Conservation (phyloP, 2,329 filamentous ascomycete species). For the Fusarium brevicatenulatum region DNA sequence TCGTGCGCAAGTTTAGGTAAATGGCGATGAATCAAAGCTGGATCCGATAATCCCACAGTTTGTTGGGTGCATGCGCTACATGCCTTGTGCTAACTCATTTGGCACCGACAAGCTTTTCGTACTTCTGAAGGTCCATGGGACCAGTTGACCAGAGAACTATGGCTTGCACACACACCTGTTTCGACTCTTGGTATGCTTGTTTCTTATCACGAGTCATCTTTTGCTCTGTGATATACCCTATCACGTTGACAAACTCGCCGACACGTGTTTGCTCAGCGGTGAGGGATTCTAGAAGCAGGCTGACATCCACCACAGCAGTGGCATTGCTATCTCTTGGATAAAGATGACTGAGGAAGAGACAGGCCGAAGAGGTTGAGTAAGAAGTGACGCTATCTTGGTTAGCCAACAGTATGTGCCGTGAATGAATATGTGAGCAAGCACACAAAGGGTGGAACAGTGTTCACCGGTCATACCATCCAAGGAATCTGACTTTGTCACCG, state of each 20-base stretch:
- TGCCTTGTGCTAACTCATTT: background rate
- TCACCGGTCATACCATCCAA: conserved; percentile 79
- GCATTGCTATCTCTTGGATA: conserved; percentile 61
- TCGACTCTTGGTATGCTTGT: conserved; percentile 16
- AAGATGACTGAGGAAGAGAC: conserved; percentile 74
- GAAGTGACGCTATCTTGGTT: conserved; percentile 57
- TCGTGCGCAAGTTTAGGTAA: conserved; percentile 1
- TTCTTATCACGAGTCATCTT: conserved; percentile 14
- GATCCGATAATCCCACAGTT: conserved; percentile 4
- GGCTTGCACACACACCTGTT: conserved; percentile 70
- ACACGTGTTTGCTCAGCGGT: conserved; percentile 71
- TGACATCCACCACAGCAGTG: conserved; percentile 73
- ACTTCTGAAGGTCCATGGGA: conserved; percentile 74
- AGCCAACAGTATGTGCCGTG: conserved; percentile 42
- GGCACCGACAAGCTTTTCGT: conserved; percentile 67
- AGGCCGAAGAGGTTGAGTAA: conserved; percentile 65
- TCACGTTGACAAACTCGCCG: conserved; percentile 89
- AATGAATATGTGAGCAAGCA: conserved; percentile 15
- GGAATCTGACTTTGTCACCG: conserved; percentile 86
- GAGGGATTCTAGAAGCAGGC: conserved; percentile 74
- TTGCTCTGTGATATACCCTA: conserved; percentile 75
- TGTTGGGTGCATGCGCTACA: background rate
- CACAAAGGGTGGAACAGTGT: background rate
- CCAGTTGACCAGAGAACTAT: conserved; percentile 82
- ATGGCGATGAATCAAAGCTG: background rate